Percentiles rank a stretch among this genome's conserved stretches.
Conservation (phyloP, 2,329 filamentous ascomycete genomes). For the Botrytis elliptica region DNA sequence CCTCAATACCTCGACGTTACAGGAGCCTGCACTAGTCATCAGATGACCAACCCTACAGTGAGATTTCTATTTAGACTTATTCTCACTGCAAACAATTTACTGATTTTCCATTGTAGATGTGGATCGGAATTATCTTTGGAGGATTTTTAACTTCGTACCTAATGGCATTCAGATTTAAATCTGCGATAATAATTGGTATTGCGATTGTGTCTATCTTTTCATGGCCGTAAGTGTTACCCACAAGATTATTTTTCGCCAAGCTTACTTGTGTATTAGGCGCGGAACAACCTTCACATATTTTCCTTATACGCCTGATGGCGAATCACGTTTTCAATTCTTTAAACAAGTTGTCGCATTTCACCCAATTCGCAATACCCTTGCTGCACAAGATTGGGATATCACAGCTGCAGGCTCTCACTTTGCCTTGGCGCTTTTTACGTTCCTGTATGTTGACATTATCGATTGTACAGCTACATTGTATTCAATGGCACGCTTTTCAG, state of each 20-base stretch:
- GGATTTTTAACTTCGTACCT: conserved; percentile 77
- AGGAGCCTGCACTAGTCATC: conserved; percentile 55
- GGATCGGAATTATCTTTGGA: conserved; percentile 81
- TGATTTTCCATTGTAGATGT: conserved; percentile 53
- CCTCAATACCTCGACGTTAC: conserved; percentile 50
- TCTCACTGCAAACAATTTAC: background rate
- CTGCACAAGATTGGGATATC: conserved; percentile 66
- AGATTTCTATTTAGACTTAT: conserved; percentile 23
- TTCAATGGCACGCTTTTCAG: conserved; percentile 77
- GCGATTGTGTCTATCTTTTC: conserved; percentile 69
- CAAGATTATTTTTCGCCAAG: background rate
- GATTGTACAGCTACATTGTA: conserved; percentile 76
- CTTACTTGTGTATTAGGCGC: conserved; percentile 45
- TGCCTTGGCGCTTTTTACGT: conserved; percentile 70
- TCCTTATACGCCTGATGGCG: conserved; percentile 61
- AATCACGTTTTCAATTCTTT: conserved; percentile 69
- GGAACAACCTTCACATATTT: conserved; percentile 72
- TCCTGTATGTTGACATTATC: conserved; percentile 77
- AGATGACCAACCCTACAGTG: conserved; percentile 76
- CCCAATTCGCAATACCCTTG: conserved; percentile 63
- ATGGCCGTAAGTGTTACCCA: conserved; percentile 59
- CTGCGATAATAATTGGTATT: conserved; percentile 73
- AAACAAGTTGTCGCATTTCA: conserved; percentile 70
- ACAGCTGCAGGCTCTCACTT: conserved; percentile 54
- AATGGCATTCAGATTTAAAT: conserved; percentile 75